Evolutionary conservation across 2,329 filamentous ascomycete genomes (phyloP), one percentile per base, ranked within the genome.

Genomic region (Fusarium chlamydosporum): DNA sequence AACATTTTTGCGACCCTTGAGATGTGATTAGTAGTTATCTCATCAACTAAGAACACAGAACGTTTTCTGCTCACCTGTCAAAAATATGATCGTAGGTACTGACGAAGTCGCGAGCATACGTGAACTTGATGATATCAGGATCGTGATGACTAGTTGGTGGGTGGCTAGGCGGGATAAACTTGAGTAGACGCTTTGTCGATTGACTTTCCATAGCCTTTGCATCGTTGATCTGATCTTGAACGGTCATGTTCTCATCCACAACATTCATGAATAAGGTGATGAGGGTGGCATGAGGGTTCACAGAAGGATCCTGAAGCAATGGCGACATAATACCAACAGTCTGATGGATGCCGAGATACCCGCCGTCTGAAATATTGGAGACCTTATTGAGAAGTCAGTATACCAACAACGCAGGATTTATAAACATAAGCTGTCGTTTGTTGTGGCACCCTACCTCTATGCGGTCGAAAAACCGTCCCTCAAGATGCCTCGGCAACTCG

Each of bases 281-380:
- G 7, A 68, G 40, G 9, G 65, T 68, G 9, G 59, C 63, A 7
- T 60, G 50, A 16, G 51, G 47, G n/a, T 68, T 67, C 5, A 13
- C 10, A 7, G 43, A 15, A 34, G 13, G 41, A 2, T 20, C 10
- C 10, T 35, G 51, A 10, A 67, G 58, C 9, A 68, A 20, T 3
- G 47, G 63, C 2, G 15, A 18, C 27, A 68, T 33, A 1, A 33
- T 7, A 3, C 6, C 12, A 11, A 53, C 15, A 2, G 48, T 43
- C 8, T 15, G 27, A 16, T 23, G 38, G 3, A 67, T 37, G 6
- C 52, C 43, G 1, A 67, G 37, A 18, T 61, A 52, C 1, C 2
- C 38, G 1, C 4, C 11, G 12, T 67, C 66, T 10, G 35, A 42
- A 6, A 67, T 41, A 7, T 61, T 65, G 1, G 63, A 68, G 4